A percentile compares a stretch with the other conserved stretches of the same genome.
These are phyloP conservation scores for Umbelopsis sp. DNA, from an alignment of 192 early-diverging fungal species.

Conservation along the genomic window DNA sequence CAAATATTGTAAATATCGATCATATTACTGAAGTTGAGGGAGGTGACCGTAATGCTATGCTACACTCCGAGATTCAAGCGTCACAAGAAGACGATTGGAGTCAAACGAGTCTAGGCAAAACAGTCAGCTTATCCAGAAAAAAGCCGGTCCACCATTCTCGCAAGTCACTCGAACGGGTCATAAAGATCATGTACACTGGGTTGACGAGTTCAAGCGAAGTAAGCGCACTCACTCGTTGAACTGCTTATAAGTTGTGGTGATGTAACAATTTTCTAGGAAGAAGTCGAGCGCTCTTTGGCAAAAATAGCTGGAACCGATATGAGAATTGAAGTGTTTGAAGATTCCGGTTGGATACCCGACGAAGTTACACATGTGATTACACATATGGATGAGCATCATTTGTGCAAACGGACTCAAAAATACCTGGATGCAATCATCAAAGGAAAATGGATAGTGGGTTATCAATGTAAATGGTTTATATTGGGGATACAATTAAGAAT, in stretches of 20 bases:
- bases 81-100: no score
- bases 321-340: slow-evolving; percentile 19
- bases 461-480: slow-evolving; percentile 8
- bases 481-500: not conserved
- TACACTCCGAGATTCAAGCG: no score
- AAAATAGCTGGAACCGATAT: slow-evolving; percentile 12
- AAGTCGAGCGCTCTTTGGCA: not conserved
- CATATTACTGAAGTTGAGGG: no score
- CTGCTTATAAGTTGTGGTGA: not conserved
- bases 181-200: not conserved
- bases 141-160: no score
- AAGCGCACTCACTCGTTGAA: not conserved
- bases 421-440: slow-evolving; percentile 5
- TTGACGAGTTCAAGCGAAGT: not conserved
- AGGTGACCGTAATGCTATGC: no score
- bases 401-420: slow-evolving; percentile 22
- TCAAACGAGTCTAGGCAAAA: no score
- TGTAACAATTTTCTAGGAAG: not conserved
- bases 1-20: no score
- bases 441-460: slow-evolving; percentile 21
- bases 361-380: slow-evolving; percentile 24
- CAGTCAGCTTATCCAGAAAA: no score
- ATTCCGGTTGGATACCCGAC: slow-evolving; percentile 6
- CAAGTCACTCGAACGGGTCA: no score
- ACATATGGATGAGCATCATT: not conserved